These are phyloP conservation scores for Salix dunnii DNA, from an alignment of 345 rosid genomes.

Conservation along the genomic window DNA sequence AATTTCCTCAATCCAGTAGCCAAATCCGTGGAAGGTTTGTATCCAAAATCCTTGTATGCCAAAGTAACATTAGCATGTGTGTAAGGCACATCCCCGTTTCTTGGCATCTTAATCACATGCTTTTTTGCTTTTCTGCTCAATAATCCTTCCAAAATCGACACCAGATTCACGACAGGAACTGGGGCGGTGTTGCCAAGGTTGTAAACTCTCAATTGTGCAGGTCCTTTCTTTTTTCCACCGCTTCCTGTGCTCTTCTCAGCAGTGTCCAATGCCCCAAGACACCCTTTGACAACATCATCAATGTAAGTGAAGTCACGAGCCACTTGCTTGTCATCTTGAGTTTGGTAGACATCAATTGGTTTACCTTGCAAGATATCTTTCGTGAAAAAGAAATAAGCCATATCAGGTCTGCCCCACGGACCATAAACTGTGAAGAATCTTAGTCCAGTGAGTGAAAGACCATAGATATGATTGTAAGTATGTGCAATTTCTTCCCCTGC, in stretches of 20 bases:
- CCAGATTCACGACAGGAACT: constrained; percentile 22
- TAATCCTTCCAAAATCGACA: constrained; percentile 17
- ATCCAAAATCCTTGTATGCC: constrained; percentile 23
- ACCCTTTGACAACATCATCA: constrained; percentile 25
- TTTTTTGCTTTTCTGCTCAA: constrained; percentile 23
- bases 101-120: constrained; percentile 27
- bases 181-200: constrained; percentile 27
- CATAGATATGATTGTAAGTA: constrained; percentile 28
- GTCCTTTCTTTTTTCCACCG: constrained; percentile 23
- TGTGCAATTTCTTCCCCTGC: constrained; percentile 31
- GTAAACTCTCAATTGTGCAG: constrained; percentile 25
- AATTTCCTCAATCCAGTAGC: constrained; percentile 22
- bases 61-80: constrained; percentile 23
- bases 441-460: constrained; percentile 23
- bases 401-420: constrained; percentile 31
- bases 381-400: constrained; percentile 28
- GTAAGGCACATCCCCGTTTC: constrained; percentile 27
- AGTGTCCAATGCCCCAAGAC: constrained; percentile 24
- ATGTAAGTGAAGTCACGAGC: constrained; percentile 31
- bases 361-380: constrained; percentile 23
- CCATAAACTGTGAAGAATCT: constrained; percentile 29
- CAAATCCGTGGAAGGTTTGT: constrained; percentile 23
- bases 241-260: constrained; percentile 31
- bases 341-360: constrained; percentile 17
- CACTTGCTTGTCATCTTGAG: constrained; percentile 23